Evolutionary conservation across 78 protist species (phyloP).

Genomic region (Paulinella micropora): DNA sequence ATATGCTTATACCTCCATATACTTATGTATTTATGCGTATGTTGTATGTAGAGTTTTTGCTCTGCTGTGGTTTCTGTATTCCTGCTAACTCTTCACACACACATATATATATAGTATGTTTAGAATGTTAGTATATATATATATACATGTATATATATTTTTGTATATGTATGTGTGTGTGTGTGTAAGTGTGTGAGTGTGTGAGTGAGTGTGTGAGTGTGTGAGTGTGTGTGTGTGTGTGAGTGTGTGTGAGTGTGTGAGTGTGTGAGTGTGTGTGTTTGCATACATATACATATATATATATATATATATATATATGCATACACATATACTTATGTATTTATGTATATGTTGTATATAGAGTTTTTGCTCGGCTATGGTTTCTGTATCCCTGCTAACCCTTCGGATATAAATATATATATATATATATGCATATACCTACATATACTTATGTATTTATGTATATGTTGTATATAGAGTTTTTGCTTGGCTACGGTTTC

Average conservation of each 20-base stretch:
- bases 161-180: neutral
- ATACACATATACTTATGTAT: neutral
- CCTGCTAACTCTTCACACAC: no score
- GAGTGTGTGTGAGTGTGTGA: neutral
- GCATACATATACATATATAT: neutral
- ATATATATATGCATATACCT: neutral
- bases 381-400: neutral
- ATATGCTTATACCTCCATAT: no score
- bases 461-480: neutral
- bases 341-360: neutral
- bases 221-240: neutral
- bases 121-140: neutral
- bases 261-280: neutral
- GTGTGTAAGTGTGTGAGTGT: neutral
- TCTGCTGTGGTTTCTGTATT: no score
- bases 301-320: neutral
- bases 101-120: neutral
- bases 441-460: neutral
- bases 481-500: no score
- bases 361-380: neutral
- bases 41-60: no score
- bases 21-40: no score
- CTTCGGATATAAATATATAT: neutral
- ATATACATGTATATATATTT: neutral
- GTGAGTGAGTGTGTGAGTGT: neutral